Evolutionary conservation across 148 eudicot species (phyloP).

Genomic region (Silene latifolia): DNA sequence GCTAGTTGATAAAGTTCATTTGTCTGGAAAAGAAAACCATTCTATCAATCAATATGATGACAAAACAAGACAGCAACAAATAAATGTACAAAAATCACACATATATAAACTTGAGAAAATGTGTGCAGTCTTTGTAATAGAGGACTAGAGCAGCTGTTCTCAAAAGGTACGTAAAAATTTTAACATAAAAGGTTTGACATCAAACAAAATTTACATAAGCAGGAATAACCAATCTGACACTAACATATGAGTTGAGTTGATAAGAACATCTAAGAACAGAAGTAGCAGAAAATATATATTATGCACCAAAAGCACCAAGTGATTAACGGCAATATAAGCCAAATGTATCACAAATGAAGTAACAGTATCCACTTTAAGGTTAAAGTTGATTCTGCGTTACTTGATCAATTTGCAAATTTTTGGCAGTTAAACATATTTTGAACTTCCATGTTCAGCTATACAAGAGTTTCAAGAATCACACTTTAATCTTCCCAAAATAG

Average conservation of each 20-base stretch:
- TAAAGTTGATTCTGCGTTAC: neutral
- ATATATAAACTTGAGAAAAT: neutral
- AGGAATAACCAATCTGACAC: no score
- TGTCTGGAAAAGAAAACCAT: slow-evolving; percentile 51
- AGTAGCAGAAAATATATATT: no score
- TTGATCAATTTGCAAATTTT: neutral
- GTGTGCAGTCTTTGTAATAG: neutral
- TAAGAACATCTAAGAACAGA: no score
- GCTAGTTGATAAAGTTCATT: slow-evolving; percentile 99
- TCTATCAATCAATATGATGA: slow-evolving; percentile 8
- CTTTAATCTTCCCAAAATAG: neutral
- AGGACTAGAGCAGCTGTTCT: neutral
- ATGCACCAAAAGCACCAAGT: neutral
- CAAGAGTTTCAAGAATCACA: neutral
- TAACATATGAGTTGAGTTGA: no score
- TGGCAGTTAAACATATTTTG: neutral
- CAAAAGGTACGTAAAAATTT: neutral
- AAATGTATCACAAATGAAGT: neutral
- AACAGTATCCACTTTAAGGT: neutral
- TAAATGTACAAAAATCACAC: neutral
- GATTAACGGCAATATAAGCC: slow-evolving; percentile 1
- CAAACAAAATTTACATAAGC: no score
- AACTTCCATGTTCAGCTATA: neutral
- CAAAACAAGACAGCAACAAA: slow-evolving; percentile 7
- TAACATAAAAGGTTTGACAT: no score